Conservation (phyloP, 192 early-diverging fungal genomes). For the Coemansia aciculifera region DNA sequence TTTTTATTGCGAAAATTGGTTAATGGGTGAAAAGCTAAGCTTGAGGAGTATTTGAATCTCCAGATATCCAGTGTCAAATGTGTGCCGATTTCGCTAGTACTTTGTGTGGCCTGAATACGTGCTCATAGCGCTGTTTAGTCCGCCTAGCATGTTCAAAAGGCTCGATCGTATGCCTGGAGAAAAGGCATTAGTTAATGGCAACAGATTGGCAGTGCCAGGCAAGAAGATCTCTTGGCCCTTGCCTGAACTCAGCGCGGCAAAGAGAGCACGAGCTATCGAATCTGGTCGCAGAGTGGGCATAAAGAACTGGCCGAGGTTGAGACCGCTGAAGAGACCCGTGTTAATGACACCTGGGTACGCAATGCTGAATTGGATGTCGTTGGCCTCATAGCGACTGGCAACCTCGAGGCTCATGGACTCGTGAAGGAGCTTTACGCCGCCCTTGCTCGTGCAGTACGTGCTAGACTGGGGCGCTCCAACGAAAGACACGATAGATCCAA, state of each 20-base stretch:
- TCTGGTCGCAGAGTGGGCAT: conserved; percentile 62
- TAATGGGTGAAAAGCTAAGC: not conserved
- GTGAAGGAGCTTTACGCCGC: conserved; percentile 69
- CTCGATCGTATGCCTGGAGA: conserved; percentile 15
- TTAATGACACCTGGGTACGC: conserved; percentile 71
- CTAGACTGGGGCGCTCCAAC: conserved; percentile 58
- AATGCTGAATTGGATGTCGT: conserved; percentile 67
- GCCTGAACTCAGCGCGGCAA: conserved; percentile 59
- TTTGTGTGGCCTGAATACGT: conserved; percentile 41
- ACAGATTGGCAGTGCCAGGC: conserved; percentile 24
- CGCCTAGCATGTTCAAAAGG: conserved; percentile 18
- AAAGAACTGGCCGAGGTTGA: conserved; percentile 62
- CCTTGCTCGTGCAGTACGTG: conserved; percentile 80
- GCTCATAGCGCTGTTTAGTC: conserved; percentile 40
- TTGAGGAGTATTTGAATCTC: not conserved
- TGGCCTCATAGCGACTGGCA: conserved; percentile 58
- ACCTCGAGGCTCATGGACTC: conserved; percentile 79
- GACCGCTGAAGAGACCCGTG: conserved; percentile 73
- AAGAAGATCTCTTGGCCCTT: conserved; percentile 54
- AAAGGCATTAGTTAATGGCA: conserved; percentile 22
- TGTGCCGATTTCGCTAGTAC: conserved; percentile 13
- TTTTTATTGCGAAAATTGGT: not conserved
- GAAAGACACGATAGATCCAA: conserved; percentile 44
- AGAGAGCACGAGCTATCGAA: conserved; percentile 61
- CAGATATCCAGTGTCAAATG: too few species aligned